phyloP scores from a whole-genome alignment of 495 filamentous ascomycete species.

The Neurospora tetrasperma region DNA sequence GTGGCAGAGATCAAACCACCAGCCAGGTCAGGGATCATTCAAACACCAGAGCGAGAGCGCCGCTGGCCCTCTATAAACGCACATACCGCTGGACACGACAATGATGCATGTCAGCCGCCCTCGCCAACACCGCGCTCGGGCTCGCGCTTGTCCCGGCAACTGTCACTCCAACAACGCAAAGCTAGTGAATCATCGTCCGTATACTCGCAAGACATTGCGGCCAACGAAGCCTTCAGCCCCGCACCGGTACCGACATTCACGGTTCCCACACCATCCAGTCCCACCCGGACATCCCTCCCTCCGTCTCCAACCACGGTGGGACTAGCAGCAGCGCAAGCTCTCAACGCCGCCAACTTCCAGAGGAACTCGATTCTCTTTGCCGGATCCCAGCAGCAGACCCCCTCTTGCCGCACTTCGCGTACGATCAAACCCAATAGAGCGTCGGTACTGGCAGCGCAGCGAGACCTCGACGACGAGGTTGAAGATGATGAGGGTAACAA shows the following conservation, averaged over 20 bases:
- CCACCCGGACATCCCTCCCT: neutral
- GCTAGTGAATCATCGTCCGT: constrained; percentile 16
- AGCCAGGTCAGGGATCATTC: neutral
- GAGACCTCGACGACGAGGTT: neutral
- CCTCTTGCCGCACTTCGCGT: neutral
- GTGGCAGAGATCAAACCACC: neutral
- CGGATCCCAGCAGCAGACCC: neutral
- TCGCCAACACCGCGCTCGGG: neutral
- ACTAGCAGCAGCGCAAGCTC: neutral
- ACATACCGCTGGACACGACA: neutral
- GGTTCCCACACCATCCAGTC: neutral
- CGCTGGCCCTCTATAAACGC: neutral
- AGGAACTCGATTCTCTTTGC: constrained; percentile 2
- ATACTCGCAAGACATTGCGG: constrained; percentile 15
- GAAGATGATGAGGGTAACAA: neutral
- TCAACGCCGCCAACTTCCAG: constrained; percentile 9
- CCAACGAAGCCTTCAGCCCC: neutral
- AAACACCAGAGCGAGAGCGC: neutral
- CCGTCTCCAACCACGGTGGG: neutral
- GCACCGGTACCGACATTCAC: neutral
- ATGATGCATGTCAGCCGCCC: neutral
- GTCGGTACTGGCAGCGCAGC: neutral
- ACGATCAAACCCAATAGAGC: neutral
- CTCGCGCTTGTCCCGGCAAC: neutral
- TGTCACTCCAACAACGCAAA: neutral